phyloP scores from a whole-genome alignment of 116 monocot species.

The Dioscorea cayenensis region DNA sequence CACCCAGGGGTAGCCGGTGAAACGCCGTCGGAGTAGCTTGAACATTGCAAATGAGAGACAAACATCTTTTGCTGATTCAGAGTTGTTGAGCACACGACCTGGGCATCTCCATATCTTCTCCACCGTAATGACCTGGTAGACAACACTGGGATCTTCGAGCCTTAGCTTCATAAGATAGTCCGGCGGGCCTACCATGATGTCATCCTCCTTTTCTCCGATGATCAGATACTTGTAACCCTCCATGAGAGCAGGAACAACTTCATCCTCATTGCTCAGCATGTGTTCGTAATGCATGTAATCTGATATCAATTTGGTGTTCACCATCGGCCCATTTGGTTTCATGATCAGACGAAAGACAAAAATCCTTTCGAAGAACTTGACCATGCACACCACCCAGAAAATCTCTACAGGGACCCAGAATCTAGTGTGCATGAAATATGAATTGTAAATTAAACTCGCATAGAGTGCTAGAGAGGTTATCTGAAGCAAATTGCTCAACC shows the following conservation, averaged over 20 bases:
- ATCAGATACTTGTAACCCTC: conserved; percentile 15
- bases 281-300: neutral
- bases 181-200: neutral
- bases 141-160: too few species aligned
- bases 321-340: neutral
- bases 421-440: neutral
- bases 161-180: neutral
- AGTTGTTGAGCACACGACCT: neutral
- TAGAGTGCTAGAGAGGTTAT: neutral
- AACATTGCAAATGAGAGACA: conserved; percentile 26
- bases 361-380: neutral
- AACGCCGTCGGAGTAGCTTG: conserved; percentile 20
- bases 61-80: neutral
- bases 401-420: neutral
- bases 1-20: neutral
- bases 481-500: neutral
- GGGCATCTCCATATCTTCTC: conserved; percentile 12
- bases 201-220: conserved; percentile 3
- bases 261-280: neutral
- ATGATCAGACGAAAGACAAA: neutral
- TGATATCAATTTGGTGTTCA: neutral
- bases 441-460: neutral
- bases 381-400: neutral
- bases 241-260: conserved; percentile 1
- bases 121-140: conserved; percentile 5